Evolutionary conservation across 352 stramenopile genomes (phyloP), one percentile per base, ranked within the genome.

Genomic region (Elongisporangium anandrum): DNA sequence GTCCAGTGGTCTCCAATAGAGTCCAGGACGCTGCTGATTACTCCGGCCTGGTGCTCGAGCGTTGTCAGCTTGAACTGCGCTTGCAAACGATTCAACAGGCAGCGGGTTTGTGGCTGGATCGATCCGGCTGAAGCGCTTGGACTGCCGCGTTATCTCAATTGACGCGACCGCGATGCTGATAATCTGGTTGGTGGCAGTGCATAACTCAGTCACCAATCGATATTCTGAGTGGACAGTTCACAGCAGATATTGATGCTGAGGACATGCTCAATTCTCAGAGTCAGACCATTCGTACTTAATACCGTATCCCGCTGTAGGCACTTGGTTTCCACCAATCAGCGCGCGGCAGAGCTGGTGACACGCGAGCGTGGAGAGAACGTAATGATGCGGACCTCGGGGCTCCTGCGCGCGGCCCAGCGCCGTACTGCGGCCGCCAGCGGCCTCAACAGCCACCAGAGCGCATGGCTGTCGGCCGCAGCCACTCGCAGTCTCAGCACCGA

Each of bases 391-490:
- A 41, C 29, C 29, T 41, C 29, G 29, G 29, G 29, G 29, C 29
- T 41, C 5, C 29, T 41, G 29, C 29, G 29, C 9, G 9, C 29
- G 29, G 29, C 29, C 29, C 29, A 41, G 29, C 29, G 29, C 29
- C 29, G 29, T 8, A 8, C 4, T 15, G 29, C 29, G 9, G 29
- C 9, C 24, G 24, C 24, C 24, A 34, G 17, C 49, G 17, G 22
- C 7, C 50, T 38, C 29, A 34, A 7, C 24, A n/a, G 50, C 19
- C 34, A 56, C n/a, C 60, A 63, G 22, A 24, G 23, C 21, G 60
- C 17, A 48, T n/a, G 34, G 9, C 7, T 39, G 20, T 57, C 26
- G 4, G 50, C 20, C 7, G n/a, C 20, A 51, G 34, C 17, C 54
- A 52, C 19, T 9, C 19, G 22, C 22, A 13, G 19, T 52, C 22